Evolutionary conservation across 1,139 yeast species (phyloP).

Genomic region (Suhomyces kunorum): DNA sequence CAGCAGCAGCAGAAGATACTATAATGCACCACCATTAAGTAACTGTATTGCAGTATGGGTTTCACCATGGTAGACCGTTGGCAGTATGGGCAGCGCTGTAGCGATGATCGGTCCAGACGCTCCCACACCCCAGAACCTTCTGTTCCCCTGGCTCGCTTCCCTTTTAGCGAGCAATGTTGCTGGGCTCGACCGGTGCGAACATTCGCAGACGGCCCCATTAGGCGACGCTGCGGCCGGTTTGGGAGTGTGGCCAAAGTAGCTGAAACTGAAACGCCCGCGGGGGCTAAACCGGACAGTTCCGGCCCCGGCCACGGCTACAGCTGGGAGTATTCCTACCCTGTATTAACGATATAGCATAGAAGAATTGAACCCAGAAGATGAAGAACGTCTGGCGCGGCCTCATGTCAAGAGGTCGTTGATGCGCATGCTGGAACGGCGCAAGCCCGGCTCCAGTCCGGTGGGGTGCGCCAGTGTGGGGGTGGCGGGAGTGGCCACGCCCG

Average conservation of each 20-base stretch:
- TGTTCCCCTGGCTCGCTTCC: background rate
- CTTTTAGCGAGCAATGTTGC: constrained; percentile 5
- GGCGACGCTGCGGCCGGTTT: background rate
- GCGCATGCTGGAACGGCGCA: constrained; percentile 15
- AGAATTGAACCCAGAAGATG: constrained; percentile 3
- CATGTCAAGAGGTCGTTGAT: constrained; percentile 19
- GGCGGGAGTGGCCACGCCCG: constrained; percentile 13
- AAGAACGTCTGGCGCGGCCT: constrained; percentile 3
- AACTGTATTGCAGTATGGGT: too few species aligned
- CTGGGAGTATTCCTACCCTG: background rate
- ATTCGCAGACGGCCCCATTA: too few species aligned
- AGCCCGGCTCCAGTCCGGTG: constrained; percentile 11
- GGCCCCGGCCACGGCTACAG: background rate
- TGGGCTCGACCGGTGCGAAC: background rate
- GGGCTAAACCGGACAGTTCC: background rate
- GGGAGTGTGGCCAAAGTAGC: background rate
- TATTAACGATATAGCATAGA: constrained; percentile 2
- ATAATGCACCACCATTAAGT: too few species aligned
- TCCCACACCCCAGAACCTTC: too few species aligned
- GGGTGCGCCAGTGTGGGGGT: constrained; percentile 2
- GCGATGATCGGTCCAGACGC: too few species aligned
- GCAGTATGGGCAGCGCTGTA: too few species aligned
- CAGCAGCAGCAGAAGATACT: too few species aligned
- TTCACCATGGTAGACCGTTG: too few species aligned
- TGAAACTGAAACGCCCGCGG: constrained; percentile 1